Conservation (phyloP, 2,329 filamentous ascomycete species). For the Talaromyces sp. region DNA sequence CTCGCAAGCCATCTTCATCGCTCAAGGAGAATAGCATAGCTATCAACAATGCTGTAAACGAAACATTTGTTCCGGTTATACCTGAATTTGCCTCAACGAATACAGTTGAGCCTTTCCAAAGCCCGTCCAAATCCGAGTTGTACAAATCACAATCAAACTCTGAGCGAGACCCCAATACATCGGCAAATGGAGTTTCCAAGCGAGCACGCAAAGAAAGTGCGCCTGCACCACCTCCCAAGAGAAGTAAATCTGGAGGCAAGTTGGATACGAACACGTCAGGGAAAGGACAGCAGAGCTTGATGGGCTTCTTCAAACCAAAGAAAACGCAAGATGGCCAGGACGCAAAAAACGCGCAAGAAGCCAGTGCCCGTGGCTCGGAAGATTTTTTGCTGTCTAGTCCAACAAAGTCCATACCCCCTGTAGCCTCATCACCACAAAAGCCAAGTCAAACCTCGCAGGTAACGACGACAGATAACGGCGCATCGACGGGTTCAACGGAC, state of each 20-base stretch:
- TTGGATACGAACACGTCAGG: slow-evolving; percentile 27
- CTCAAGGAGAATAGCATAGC: slow-evolving; percentile 22
- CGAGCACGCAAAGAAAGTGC: slow-evolving; percentile 28
- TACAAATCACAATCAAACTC: not conserved
- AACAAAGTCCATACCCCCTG: not conserved
- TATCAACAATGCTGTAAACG: not conserved
- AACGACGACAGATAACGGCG: not conserved
- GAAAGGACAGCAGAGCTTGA: slow-evolving; percentile 63
- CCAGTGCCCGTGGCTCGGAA: not conserved
- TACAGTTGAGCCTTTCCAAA: not conserved
- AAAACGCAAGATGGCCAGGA: slow-evolving; percentile 22
- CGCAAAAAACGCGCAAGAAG: not conserved
- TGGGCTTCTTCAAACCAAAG: slow-evolving; percentile 75
- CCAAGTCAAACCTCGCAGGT: not conserved
- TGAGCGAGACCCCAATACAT: slow-evolving; percentile 8
- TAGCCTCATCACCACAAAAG: not conserved
- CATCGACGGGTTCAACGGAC: slow-evolving; percentile 27
- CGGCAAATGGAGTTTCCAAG: slow-evolving; percentile 33
- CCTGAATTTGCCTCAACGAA: not conserved
- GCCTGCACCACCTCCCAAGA: slow-evolving; percentile 48
- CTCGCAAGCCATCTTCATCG: slow-evolving; percentile 53
- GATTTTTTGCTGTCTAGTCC: slow-evolving; percentile 1
- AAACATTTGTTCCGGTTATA: not conserved
- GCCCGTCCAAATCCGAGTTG: not conserved
- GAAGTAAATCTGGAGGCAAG: slow-evolving; percentile 47